Base-by-base conservation (phyloP, 306 rosid species). In the Trifolium dubium region DNA sequence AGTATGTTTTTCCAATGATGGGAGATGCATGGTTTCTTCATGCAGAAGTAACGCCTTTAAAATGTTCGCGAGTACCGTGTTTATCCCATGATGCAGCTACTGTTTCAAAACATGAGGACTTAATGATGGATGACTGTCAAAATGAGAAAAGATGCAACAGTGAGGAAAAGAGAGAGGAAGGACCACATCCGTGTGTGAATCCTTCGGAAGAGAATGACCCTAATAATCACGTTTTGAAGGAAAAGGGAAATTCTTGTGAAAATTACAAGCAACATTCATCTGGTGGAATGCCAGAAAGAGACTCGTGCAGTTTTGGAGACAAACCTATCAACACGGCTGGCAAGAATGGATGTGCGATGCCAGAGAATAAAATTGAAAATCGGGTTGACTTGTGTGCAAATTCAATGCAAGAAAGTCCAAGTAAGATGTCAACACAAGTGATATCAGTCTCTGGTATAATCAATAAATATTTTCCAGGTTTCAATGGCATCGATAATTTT, bases 21-120 rank as follows among this genome's bases (percentile, higher is more conserved):
- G 58, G 66, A 60, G 85, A 84, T 51, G 64, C 80, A n/a, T 90
- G 95, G 92, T 89, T 89, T 87, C 88, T 93, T 72, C 92, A 76
- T 54, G 85, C 83, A 18, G 84, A 89, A 75, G 92, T 69, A 32
- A 70, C 19, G 58, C 44, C 74, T 71, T 75, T 71, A 64, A 71
- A 61, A 23, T 41, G 63, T 64, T 68, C 61, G 64, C 37, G 43
- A 30, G 32, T 46, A 71, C 79, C 85, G 3, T 56, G 58, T 64
- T 55, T 69, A 53, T 85, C 74, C 17, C 10, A 29, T 29, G 65
- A 58, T 28, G 64, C 17, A 2, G 49, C 70, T 73, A n/a, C 47
- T 65, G 71, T 72, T 79, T 81, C 43, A 7, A 66, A 82, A 50
- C 75, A 75, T 10, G 67, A 23, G 53, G 64, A 37, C 73, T 44